Evolutionary conservation across 495 filamentous ascomycete species (phyloP).

Genomic region (Polyplosphaeria fusca): DNA sequence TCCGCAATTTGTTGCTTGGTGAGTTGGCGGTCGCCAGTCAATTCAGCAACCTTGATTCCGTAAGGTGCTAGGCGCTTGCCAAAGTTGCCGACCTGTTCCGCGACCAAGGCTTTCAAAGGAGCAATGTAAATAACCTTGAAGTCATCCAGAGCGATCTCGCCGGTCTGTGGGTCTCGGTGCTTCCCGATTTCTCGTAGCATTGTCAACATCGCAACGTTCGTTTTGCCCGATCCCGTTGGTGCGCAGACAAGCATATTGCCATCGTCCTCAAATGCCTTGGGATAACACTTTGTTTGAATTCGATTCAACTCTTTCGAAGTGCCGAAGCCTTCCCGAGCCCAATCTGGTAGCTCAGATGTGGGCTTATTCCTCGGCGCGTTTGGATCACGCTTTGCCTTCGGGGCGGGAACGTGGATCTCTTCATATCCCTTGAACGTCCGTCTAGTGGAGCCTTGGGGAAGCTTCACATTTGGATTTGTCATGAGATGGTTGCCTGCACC

Average conservation of each 20-base stretch:
- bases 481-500: constrained; percentile 98
- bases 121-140: constrained; percentile 98
- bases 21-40: constrained; percentile 96
- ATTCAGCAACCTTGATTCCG: constrained; percentile 85
- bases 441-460: constrained; percentile 95
- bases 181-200: constrained; percentile 97
- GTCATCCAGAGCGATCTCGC: constrained; percentile 87
- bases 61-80: constrained; percentile 86
- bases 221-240: constrained; percentile 96
- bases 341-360: constrained; percentile 83
- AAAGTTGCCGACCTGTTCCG: constrained; percentile 97
- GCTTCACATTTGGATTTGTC: constrained; percentile 91
- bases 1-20: constrained; percentile 98
- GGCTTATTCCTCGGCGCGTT: constrained; percentile 75
- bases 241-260: constrained; percentile 97
- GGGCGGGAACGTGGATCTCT: constrained; percentile 92
- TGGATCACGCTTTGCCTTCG: constrained; percentile 76
- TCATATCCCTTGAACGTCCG: constrained; percentile 96
- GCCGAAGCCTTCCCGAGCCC: constrained; percentile 84
- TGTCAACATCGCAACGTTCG: constrained; percentile 96
- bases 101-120: constrained; percentile 89
- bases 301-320: constrained; percentile 80
- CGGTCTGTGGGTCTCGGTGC: constrained; percentile 78
- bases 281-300: constrained; percentile 90
- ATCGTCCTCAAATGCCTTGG: constrained; percentile 87